Percentiles rank a stretch among this genome's conserved stretches.
Evolutionary conservation across 2,329 filamentous ascomycete species (phyloP).

Genomic region (Beauveria medogensis): DNA sequence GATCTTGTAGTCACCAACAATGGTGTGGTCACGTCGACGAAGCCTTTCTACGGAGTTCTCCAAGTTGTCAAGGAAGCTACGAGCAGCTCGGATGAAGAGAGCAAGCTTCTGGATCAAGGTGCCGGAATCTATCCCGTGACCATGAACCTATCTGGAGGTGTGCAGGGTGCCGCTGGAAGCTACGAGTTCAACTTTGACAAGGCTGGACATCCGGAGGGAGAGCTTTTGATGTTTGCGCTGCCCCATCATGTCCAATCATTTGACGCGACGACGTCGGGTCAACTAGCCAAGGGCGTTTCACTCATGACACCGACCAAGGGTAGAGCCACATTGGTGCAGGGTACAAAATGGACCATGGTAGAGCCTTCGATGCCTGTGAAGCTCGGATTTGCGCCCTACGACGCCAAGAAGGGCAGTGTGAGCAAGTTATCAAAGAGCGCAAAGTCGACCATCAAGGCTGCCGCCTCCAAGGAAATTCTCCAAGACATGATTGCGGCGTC

Average conservation of each 20-base stretch:
- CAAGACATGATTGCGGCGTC: conserved; percentile 68
- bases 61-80: conserved; percentile 72
- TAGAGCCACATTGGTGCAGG: conserved; percentile 61
- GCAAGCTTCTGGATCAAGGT: conserved; percentile 60
- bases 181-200: conserved; percentile 73
- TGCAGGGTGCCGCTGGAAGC: conserved; percentile 49
- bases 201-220: conserved; percentile 50
- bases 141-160: conserved; percentile 56
- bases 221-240: conserved; percentile 76
- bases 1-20: conserved; percentile 62
- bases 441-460: conserved; percentile 49
- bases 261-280: conserved; percentile 44
- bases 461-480: conserved; percentile 64
- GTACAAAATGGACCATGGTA: conserved; percentile 67
- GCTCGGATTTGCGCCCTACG: conserved; percentile 77
- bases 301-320: conserved; percentile 84
- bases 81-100: conserved; percentile 39
- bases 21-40: conserved; percentile 54
- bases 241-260: conserved; percentile 81
- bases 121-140: conserved; percentile 66
- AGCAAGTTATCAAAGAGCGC: conserved; percentile 42
- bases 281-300: conserved; percentile 42
- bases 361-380: conserved; percentile 63
- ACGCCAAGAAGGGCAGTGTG: conserved; percentile 41
- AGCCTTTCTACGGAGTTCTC: conserved; percentile 66